phyloP scores from a whole-genome alignment of 2,329 filamentous ascomycete genomes.

The Ascochyta rabiei region DNA sequence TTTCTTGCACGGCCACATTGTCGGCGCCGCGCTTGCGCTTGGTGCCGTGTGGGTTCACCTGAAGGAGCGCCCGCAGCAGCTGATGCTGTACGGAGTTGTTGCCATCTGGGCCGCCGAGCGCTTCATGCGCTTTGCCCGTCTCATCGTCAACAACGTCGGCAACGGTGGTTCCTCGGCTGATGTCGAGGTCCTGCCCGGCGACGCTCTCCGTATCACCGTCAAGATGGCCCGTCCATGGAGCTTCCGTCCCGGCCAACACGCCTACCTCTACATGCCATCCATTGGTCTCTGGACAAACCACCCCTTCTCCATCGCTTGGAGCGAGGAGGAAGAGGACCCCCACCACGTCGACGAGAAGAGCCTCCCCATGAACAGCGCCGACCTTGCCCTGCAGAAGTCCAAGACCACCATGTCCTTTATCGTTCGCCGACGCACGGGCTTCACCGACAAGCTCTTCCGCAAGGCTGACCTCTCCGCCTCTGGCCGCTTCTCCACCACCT shows the following conservation, averaged over 20 bases:
- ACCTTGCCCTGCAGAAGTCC: constrained; percentile 54
- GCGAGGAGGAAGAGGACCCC: constrained; percentile 63
- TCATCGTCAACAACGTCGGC: constrained; percentile 71
- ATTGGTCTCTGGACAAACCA: constrained; percentile 77
- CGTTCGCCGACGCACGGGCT: constrained; percentile 84
- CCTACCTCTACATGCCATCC: constrained; percentile 77
- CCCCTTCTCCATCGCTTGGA: constrained; percentile 81
- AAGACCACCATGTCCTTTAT: constrained; percentile 76
- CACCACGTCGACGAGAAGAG: constrained; percentile 51
- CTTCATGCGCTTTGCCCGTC: constrained; percentile 61
- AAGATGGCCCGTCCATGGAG: constrained; percentile 78
- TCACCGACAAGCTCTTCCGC: constrained; percentile 82
- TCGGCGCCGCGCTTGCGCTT: constrained; percentile 64
- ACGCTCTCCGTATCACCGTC: constrained; percentile 75
- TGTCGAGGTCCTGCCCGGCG: constrained; percentile 76
- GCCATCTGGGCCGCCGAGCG: constrained; percentile 73
- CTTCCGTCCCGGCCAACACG: constrained; percentile 77
- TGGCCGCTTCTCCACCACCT: constrained; percentile 66
- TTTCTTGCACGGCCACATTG: constrained; percentile 76
- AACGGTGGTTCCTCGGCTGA: constrained; percentile 69
- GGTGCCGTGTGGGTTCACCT: constrained; percentile 72
- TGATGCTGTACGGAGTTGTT: constrained; percentile 66
- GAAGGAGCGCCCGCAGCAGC: constrained; percentile 61
- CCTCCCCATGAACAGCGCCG: constrained; percentile 57
- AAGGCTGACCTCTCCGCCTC: constrained; percentile 63